These are phyloP conservation scores for Zymoseptoria crescenta DNA, from an alignment of 2,329 filamentous ascomycete genomes.

Conservation along the genomic window DNA sequence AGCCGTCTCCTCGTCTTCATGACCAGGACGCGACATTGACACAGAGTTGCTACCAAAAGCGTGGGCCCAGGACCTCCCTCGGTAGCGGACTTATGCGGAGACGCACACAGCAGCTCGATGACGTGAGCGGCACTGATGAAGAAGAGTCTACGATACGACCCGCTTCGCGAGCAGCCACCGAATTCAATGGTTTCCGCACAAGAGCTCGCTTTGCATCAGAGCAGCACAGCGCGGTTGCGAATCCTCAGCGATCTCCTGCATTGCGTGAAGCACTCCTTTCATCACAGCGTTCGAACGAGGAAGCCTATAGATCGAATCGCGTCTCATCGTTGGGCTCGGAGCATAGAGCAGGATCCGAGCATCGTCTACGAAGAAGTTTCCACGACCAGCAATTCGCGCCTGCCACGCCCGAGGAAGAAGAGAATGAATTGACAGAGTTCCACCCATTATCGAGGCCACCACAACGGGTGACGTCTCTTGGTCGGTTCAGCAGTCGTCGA, in stretches of 20 bases:
- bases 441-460: conserved; percentile 8
- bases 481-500: conserved; percentile 1
- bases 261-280: conserved; percentile 9
- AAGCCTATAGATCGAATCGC: conserved; percentile 8
- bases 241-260: conserved; percentile 7
- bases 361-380: conserved; percentile 3
- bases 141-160: conserved; percentile 37
- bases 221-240: conserved; percentile 1
- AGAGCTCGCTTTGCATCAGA: conserved; percentile 9
- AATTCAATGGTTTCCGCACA: conserved; percentile 31
- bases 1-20: conserved; percentile 16
- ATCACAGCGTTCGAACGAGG: conserved; percentile 8
- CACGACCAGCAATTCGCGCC: conserved; percentile 2
- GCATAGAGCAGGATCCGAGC: not conserved
- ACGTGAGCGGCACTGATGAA: conserved; percentile 24
- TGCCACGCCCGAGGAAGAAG: conserved; percentile 6
- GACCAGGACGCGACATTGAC: conserved; percentile 24
- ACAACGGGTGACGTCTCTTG: conserved; percentile 8
- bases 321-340: conserved; percentile 1
- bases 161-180: conserved; percentile 43
- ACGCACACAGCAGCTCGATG: conserved; percentile 24
- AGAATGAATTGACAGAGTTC: conserved; percentile 5
- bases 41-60: conserved; percentile 16
- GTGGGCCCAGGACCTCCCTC: conserved; percentile 28
- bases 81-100: conserved; percentile 33